A percentile compares a stretch with the other conserved stretches of the same genome.
phyloP scores from a whole-genome alignment of 176 grass and related monocot genomes.

The Triticum dicoccoides region DNA sequence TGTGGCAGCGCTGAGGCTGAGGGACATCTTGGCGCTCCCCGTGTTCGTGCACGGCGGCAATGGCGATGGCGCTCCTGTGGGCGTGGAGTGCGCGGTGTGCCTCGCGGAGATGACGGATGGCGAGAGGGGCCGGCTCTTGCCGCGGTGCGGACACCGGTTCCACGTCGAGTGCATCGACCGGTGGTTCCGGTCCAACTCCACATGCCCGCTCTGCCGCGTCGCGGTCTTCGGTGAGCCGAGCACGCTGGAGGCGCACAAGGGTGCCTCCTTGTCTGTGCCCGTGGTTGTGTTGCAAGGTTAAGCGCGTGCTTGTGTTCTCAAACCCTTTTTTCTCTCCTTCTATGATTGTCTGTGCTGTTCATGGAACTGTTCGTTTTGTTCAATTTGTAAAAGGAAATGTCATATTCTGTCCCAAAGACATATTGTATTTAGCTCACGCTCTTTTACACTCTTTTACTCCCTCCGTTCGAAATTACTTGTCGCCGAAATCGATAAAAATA shows the following conservation, averaged over 20 bases:
- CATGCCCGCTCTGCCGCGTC: too few species aligned
- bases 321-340: not conserved
- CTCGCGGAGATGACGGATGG: conserved; percentile 43
- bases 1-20: not conserved
- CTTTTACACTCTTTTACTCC: too few species aligned
- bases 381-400: not conserved
- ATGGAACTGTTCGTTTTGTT: too few species aligned
- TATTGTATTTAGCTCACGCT: too few species aligned
- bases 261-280: not conserved
- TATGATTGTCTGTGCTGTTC: not conserved
- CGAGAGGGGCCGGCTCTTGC: conserved; percentile 43
- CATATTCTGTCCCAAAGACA: too few species aligned
- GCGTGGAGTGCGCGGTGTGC: conserved; percentile 61
- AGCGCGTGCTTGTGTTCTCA: too few species aligned
- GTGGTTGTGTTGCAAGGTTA: too few species aligned
- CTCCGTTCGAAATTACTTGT: too few species aligned
- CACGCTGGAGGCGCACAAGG: not conserved
- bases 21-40: conserved; percentile 33
- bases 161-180: conserved; percentile 58
- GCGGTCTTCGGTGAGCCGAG: not conserved
- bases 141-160: conserved; percentile 57
- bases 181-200: conserved; percentile 36
- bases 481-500: too few species aligned
- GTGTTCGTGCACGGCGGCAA: conserved; percentile 30
- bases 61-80: not conserved